phyloP scores from a whole-genome alignment of 345 rosid genomes.

The Sisymbrium altissimum region DNA sequence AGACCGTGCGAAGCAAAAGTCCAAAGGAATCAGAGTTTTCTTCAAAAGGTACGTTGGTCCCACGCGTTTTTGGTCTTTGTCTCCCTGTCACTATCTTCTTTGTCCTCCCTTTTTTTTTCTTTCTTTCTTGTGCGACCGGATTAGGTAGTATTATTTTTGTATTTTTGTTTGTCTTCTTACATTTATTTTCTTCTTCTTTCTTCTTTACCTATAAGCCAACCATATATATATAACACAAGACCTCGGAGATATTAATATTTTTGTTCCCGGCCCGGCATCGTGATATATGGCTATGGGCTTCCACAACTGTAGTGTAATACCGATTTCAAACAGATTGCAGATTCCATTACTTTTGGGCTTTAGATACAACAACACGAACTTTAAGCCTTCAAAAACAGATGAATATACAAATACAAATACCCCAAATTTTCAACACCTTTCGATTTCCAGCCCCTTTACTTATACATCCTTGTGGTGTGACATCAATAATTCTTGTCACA shows the following conservation, averaged over 20 bases:
- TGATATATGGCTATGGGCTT: background rate
- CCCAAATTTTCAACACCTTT: background rate
- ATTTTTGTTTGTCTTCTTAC: background rate
- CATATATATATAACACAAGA: too few relatives aligned
- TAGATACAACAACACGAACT: background rate
- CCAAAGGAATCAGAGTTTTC: constrained; percentile 31
- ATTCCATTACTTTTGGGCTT: constrained; percentile 1
- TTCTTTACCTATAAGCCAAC: background rate
- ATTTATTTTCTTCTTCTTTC: background rate
- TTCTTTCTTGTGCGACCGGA: constrained; percentile 4
- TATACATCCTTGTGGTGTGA: background rate
- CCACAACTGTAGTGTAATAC: background rate
- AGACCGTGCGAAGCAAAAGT: constrained; percentile 47
- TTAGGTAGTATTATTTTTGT: constrained; percentile 4
- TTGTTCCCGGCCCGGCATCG: background rate
- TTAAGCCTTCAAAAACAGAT: background rate
- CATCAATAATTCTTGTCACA: background rate
- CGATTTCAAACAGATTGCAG: background rate
- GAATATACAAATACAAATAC: background rate
- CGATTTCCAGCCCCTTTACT: background rate
- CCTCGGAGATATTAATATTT: too few relatives aligned
- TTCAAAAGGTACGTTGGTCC: constrained; percentile 35
- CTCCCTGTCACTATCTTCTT: constrained; percentile 10
- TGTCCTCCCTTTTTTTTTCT: background rate
- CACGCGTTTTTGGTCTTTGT: constrained; percentile 49